These are phyloP conservation scores for Mucor velutinosus DNA, from an alignment of 371 early-diverging fungal genomes.

Conservation along the genomic window DNA sequence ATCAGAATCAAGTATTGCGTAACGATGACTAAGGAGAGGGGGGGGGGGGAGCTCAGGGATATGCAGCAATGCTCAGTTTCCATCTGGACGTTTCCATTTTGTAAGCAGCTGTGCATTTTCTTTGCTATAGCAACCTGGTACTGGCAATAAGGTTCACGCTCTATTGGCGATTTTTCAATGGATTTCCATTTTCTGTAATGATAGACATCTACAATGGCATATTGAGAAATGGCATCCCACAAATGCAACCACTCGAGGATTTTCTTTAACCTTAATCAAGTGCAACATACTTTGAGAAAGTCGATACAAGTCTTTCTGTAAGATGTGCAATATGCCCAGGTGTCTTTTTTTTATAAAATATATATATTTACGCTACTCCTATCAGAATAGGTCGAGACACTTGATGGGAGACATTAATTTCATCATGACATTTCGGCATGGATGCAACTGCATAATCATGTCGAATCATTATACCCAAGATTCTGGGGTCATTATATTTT, in stretches of 20 bases:
- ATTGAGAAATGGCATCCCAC: background rate
- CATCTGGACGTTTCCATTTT: too few relatives aligned
- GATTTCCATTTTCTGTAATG: background rate
- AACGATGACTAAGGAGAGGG: background rate
- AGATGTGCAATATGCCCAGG: background rate
- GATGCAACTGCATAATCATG: too few relatives aligned
- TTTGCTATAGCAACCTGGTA: too few relatives aligned
- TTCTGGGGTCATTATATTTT: background rate
- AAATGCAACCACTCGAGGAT: background rate
- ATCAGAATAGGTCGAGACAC: background rate
- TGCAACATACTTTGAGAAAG: background rate
- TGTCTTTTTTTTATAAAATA: too few relatives aligned
- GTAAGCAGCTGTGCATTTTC: too few relatives aligned
- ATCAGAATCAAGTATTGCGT: background rate
- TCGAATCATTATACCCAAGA: too few relatives aligned
- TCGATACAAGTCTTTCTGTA: background rate
- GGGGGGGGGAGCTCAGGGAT: background rate
- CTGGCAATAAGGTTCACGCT: background rate
- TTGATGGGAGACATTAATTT: too few relatives aligned
- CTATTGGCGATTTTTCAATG: background rate
- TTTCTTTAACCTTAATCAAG: background rate
- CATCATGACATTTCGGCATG: too few relatives aligned
- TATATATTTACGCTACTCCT: too few relatives aligned
- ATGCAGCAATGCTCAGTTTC: background rate
- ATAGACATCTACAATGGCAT: background rate